These are phyloP conservation scores for Gossypium stocksii DNA, from an alignment of 345 rosid genomes.

Conservation along the genomic window DNA sequence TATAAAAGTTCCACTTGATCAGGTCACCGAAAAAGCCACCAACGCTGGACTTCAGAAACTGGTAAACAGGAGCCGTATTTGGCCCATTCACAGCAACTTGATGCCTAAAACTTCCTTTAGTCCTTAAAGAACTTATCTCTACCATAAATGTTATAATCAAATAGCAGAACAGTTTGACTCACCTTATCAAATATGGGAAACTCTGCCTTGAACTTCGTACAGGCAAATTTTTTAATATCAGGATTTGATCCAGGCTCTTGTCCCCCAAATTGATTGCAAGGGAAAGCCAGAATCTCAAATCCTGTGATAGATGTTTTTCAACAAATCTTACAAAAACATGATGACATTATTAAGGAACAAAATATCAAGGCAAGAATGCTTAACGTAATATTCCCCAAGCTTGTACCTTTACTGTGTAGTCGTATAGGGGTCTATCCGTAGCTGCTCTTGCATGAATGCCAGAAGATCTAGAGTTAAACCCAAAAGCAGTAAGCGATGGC, in stretches of 20 bases:
- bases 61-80: slow-evolving; percentile 76
- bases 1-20: slow-evolving; percentile 94
- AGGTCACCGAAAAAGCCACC: slow-evolving; percentile 79
- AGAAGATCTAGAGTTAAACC: slow-evolving; percentile 33
- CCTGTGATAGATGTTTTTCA: slow-evolving; percentile 35
- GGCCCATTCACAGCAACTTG: slow-evolving; percentile 94
- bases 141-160: background rate
- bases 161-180: slow-evolving; percentile 15
- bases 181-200: slow-evolving; percentile 77
- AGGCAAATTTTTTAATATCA: slow-evolving; percentile 74
- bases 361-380: background rate
- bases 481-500: slow-evolving; percentile 12
- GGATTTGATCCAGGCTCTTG: slow-evolving; percentile 82
- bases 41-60: slow-evolving; percentile 71
- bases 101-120: slow-evolving; percentile 1
- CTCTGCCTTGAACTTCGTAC: slow-evolving; percentile 81
- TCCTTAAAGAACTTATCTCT: background rate
- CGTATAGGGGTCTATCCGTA: slow-evolving; percentile 58
- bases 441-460: slow-evolving; percentile 63
- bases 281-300: slow-evolving; percentile 83
- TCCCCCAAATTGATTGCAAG: slow-evolving; percentile 88
- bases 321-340: background rate
- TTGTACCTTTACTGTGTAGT: slow-evolving; percentile 71
- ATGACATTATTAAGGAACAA: background rate
- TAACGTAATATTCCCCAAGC: background rate